Evolutionary conservation across 208 protist genomes (phyloP).

Genomic region (Angomonas deanei): DNA sequence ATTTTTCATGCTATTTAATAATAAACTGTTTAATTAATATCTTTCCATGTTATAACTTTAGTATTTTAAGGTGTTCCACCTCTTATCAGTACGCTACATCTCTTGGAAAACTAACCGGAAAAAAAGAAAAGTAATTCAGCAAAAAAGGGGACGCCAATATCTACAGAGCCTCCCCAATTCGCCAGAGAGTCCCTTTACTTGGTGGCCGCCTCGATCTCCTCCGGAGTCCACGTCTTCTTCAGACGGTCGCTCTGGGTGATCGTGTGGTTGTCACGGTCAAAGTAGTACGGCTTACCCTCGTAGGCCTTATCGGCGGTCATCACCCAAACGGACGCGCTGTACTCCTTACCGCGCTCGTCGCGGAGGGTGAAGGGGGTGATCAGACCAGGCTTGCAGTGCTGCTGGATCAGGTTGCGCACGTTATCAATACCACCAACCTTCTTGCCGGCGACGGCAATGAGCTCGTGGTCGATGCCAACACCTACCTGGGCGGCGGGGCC

Average conservation of each 20-base stretch:
- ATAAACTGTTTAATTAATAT: too few species aligned
- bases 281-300: constrained; percentile 40
- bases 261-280: constrained; percentile 24
- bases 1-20: too few species aligned
- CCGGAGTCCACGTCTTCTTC: constrained; percentile 16
- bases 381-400: constrained; percentile 29
- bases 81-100: too few species aligned
- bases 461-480: constrained; percentile 33
- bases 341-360: constrained; percentile 14
- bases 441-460: constrained; percentile 23
- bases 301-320: constrained; percentile 48
- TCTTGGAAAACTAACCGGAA: too few species aligned
- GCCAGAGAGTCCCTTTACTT: background rate
- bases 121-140: too few species aligned
- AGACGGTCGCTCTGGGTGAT: constrained; percentile 32
- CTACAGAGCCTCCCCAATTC: background rate
- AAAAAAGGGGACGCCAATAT: too few species aligned
- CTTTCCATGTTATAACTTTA: too few species aligned
- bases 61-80: too few species aligned
- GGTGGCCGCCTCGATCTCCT: background rate
- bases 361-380: constrained; percentile 18
- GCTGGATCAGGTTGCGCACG: constrained; percentile 20
- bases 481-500: constrained; percentile 31
- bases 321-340: constrained; percentile 37
- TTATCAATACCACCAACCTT: constrained; percentile 13